Evolutionary conservation across 148 eudicot species (phyloP).

Genomic region (Rhododendron mucronatum): DNA sequence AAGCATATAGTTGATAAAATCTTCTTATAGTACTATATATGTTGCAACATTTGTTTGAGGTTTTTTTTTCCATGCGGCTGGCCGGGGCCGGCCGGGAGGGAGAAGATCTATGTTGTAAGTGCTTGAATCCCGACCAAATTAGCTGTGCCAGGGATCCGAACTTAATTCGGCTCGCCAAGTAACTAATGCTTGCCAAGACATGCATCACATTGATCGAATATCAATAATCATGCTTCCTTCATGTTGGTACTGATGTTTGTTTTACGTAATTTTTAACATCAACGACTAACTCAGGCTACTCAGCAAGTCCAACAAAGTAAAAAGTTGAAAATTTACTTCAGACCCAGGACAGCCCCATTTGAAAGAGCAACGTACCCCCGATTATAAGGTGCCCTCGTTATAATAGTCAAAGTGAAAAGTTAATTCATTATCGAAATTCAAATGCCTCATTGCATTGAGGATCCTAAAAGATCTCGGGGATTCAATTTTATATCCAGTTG

Average conservation of each 20-base stretch:
- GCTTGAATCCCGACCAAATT: background rate
- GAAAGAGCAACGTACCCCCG: background rate
- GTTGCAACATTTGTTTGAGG: background rate
- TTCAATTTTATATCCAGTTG: background rate
- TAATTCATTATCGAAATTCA: background rate
- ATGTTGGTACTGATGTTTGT: background rate
- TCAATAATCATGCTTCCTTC: background rate
- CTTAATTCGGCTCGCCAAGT: background rate
- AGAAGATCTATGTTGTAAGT: background rate
- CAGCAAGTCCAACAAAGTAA: too few relatives aligned
- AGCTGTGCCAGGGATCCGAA: background rate
- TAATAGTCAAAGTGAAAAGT: background rate
- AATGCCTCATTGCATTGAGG: background rate
- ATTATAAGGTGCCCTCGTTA: background rate
- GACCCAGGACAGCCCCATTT: background rate
- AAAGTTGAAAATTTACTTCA: background rate
- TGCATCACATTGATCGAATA: background rate
- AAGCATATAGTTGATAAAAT: background rate
- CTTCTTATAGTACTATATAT: background rate
- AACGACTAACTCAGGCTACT: too few relatives aligned
- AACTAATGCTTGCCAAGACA: background rate
- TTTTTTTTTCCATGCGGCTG: too few relatives aligned
- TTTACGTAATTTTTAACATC: too few relatives aligned
- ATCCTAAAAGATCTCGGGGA: background rate
- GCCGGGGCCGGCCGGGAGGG: too few relatives aligned